A percentile compares a stretch with the other conserved stretches of the same genome.
phyloP scores from a whole-genome alignment of 352 stramenopile genomes.

The Globisporangium middletonii region DNA sequence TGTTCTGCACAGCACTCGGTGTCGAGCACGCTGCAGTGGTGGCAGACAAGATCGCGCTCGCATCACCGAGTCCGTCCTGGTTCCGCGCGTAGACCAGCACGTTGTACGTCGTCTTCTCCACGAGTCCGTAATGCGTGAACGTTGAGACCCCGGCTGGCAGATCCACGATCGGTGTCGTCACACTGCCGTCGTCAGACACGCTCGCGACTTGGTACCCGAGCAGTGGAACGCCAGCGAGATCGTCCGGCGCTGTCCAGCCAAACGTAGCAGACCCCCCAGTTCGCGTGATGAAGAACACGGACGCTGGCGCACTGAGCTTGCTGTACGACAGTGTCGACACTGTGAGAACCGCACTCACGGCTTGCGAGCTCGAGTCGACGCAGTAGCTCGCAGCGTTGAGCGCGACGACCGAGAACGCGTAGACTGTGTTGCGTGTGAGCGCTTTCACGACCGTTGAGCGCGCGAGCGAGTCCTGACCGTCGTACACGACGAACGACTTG shows the following conservation, averaged over 20 bases:
- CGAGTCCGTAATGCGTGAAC: slow-evolving; percentile 39
- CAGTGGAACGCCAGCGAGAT: slow-evolving; percentile 41
- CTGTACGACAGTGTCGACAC: slow-evolving; percentile 33
- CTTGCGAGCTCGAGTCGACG: slow-evolving; percentile 17
- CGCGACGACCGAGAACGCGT: slow-evolving; percentile 43
- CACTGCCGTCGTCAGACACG: slow-evolving; percentile 4
- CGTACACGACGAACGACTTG: slow-evolving; percentile 40
- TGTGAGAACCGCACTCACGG: slow-evolving; percentile 18
- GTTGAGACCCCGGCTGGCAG: slow-evolving; percentile 7
- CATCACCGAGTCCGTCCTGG: slow-evolving; percentile 28
- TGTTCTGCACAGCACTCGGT: slow-evolving; percentile 19
- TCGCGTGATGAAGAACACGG: slow-evolving; percentile 10
- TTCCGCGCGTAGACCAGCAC: slow-evolving; percentile 45
- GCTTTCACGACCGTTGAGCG: slow-evolving; percentile 20
- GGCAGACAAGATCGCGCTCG: slow-evolving; percentile 16
- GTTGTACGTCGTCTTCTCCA: slow-evolving; percentile 32
- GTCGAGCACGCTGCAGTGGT: slow-evolving; percentile 16
- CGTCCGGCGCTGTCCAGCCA: slow-evolving; percentile 35
- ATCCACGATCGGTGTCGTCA: slow-evolving; percentile 1
- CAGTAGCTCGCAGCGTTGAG: slow-evolving; percentile 48
- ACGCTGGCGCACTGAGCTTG: slow-evolving; percentile 18
- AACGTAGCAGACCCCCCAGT: slow-evolving; percentile 44
- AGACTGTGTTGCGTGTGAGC: slow-evolving; percentile 22
- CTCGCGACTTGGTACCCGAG: slow-evolving; percentile 32
- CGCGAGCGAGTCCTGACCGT: slow-evolving; percentile 34